These are phyloP conservation scores for Brassica juncea DNA, from an alignment of 345 rosid species.

Conservation along the genomic window DNA sequence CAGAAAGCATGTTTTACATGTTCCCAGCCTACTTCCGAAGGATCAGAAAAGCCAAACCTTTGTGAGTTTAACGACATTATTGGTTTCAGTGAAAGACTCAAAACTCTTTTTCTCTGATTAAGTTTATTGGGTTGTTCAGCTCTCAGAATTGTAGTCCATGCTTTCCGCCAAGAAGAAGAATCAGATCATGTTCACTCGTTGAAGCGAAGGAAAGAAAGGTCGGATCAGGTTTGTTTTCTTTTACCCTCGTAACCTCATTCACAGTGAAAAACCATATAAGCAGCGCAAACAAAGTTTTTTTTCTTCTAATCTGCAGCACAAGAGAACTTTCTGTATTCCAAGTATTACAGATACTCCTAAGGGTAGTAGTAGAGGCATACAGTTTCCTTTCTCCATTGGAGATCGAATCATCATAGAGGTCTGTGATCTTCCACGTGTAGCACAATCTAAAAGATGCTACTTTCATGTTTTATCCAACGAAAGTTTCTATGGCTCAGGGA, in stretches of 20 bases:
- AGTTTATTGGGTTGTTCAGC: not conserved
- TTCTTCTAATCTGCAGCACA: conserved; percentile 49
- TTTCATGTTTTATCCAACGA: conserved; percentile 11
- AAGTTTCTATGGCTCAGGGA: conserved; percentile 55
- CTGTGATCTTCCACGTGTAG: not conserved
- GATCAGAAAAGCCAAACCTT: conserved; percentile 70
- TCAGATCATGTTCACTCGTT: not conserved
- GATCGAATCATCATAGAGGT: conserved; percentile 92
- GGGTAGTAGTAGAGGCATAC: conserved; percentile 61
- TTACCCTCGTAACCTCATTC: not conserved
- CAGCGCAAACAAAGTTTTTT: not conserved
- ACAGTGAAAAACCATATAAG: not conserved
- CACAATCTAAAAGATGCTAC: not conserved
- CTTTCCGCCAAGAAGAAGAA: not conserved
- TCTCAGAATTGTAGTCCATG: not conserved
- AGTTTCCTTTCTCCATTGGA: conserved; percentile 85
- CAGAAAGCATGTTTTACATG: conserved; percentile 87
- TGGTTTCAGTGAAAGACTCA: not conserved
- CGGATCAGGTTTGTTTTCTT: not conserved
- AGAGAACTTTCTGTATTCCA: conserved; percentile 53
- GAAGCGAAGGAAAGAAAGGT: not conserved
- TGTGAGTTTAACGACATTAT: conserved; percentile 55
- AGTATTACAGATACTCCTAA: conserved; percentile 48
- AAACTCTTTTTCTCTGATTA: not conserved
- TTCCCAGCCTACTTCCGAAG: conserved; percentile 65